phyloP scores from a whole-genome alignment of 106 monocot genomes.

The Dioscorea dumetorum region DNA sequence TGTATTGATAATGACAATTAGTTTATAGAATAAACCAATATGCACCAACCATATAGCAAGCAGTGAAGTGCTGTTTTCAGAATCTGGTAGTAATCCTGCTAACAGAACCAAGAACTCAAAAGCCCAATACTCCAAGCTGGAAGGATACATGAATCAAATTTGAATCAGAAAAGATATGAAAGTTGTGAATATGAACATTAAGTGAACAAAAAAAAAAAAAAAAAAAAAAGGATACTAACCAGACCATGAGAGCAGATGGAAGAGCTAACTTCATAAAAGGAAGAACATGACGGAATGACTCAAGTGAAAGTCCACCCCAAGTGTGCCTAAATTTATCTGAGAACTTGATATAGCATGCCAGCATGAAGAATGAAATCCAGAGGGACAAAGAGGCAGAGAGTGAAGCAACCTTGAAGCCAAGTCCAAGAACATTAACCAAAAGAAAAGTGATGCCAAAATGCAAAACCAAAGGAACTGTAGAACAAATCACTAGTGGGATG shows the following conservation, averaged over 20 bases:
- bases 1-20: constrained; percentile 17
- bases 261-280: constrained; percentile 59
- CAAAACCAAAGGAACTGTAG: constrained; percentile 32
- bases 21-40: neutral
- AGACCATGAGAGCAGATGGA: constrained; percentile 88
- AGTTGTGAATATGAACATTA: neutral
- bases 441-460: constrained; percentile 56
- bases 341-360: constrained; percentile 42
- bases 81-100: constrained; percentile 72
- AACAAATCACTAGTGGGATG: constrained; percentile 52
- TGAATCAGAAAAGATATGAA: neutral
- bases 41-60: constrained; percentile 70
- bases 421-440: constrained; percentile 33
- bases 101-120: constrained; percentile 82
- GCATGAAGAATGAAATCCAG: constrained; percentile 58
- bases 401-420: constrained; percentile 58
- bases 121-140: constrained; percentile 81
- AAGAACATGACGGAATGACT: constrained; percentile 47
- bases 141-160: neutral
- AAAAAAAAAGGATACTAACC: constrained; percentile 27
- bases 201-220: neutral
- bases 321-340: constrained; percentile 46
- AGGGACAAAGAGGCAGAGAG: constrained; percentile 43
- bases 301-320: constrained; percentile 61
- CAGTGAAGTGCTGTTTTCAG: constrained; percentile 69